phyloP scores from a whole-genome alignment of 352 stramenopile genomes.

The Pythium rhizo-oryzae region DNA sequence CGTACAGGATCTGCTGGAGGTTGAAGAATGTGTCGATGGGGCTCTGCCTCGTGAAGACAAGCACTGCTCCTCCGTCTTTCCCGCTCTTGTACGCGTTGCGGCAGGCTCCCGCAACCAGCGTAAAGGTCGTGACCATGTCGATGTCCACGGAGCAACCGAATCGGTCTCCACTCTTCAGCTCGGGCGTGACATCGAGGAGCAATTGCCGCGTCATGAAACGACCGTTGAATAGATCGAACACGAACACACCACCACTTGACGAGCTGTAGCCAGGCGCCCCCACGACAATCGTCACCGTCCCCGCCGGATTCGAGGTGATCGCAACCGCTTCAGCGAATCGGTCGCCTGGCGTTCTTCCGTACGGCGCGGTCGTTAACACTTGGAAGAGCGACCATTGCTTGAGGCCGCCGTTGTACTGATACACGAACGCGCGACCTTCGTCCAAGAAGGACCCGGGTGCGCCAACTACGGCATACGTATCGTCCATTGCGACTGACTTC shows the following conservation, averaged over 20 bases:
- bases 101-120: conserved; percentile 67
- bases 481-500: conserved; percentile 43
- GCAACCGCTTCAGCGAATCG: conserved; percentile 73
- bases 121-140: conserved; percentile 74
- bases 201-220: conserved; percentile 68
- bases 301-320: conserved; percentile 48
- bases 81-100: conserved; percentile 42
- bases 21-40: conserved; percentile 70
- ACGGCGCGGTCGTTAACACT: conserved; percentile 54
- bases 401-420: conserved; percentile 54
- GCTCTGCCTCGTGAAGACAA: conserved; percentile 59
- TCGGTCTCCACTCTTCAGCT: conserved; percentile 52
- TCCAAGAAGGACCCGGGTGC: conserved; percentile 60
- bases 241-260: conserved; percentile 65
- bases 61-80: conserved; percentile 45
- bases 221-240: conserved; percentile 67
- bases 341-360: conserved; percentile 46
- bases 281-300: conserved; percentile 58
- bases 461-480: conserved; percentile 60
- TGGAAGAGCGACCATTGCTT: conserved; percentile 66
- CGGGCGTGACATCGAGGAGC: conserved; percentile 49
- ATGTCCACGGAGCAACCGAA: conserved; percentile 75
- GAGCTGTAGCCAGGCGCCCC: conserved; percentile 69
- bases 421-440: conserved; percentile 73
- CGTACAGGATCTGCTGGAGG: conserved; percentile 68